These are phyloP conservation scores for Geranium brycei DNA, from an alignment of 345 rosid genomes.

Conservation along the genomic window DNA sequence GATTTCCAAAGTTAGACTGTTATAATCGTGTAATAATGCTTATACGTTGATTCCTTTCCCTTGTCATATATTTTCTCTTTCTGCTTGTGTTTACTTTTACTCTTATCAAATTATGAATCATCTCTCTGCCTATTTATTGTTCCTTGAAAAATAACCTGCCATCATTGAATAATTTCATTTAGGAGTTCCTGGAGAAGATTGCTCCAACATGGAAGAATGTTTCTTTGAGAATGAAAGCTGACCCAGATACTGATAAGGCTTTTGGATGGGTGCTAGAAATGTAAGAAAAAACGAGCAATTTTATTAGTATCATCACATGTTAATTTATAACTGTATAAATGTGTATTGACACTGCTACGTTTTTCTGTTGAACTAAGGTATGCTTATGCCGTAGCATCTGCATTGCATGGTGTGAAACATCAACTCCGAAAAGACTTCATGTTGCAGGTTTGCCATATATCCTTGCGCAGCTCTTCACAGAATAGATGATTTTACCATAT, in stretches of 20 bases:
- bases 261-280: constrained; percentile 99
- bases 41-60: too few relatives aligned
- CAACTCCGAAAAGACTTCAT: constrained; percentile 77
- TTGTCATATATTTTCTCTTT: too few relatives aligned
- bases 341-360: background rate
- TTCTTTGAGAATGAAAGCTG: constrained; percentile 81
- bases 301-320: background rate
- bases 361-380: constrained; percentile 45
- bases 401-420: constrained; percentile 83
- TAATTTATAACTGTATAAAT: background rate
- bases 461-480: constrained; percentile 8
- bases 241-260: constrained; percentile 83
- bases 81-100: too few relatives aligned
- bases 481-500: constrained; percentile 3
- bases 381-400: constrained; percentile 96
- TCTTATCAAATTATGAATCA: too few relatives aligned
- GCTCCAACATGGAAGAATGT: constrained; percentile 99
- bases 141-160: too few relatives aligned
- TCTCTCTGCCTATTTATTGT: too few relatives aligned
- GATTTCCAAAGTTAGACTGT: too few relatives aligned
- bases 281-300: constrained; percentile 30
- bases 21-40: too few relatives aligned
- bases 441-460: constrained; percentile 59
- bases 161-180: constrained; percentile 10
- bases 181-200: constrained; percentile 67